Evolutionary conservation across 768 basidiomycete genomes (phyloP), one percentile per base, ranked within the genome.

Genomic region (Melanogaster broomeanus): DNA sequence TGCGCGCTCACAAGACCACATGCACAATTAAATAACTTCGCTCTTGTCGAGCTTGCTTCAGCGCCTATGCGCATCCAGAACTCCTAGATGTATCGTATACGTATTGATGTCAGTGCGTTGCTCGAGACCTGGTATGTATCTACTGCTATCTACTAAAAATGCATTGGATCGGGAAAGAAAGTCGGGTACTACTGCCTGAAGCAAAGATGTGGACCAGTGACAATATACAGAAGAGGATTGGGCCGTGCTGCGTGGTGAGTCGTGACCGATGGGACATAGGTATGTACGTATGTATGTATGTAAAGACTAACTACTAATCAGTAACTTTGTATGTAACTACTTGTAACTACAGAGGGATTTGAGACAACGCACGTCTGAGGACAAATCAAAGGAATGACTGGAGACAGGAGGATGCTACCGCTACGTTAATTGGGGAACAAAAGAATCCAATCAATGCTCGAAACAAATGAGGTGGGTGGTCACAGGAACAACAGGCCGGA

Each of bases 221-320:
- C 31, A 15, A 44, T 49, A 39, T 57, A 43, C 44, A 47, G 42
- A 33, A 52, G 45, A 43, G 48, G 50, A 43, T n/a, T 18, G 35
- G 35, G 18, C 18, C n/a, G 34, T 35, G n/a, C n/a, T n/a, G n/a
- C 28, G 28, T 3, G 31, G 25, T 27, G 25, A n/a, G 31, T 30
- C 30, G 30, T 30, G 31, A 31, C 31, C 3, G 48, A 30, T 25
- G 12, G 19, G 34, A 4, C 16, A 12, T 40, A 52, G 54, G 54
- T 60, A 60, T 55, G 49, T 52, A 55, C 21, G 53, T 55, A 52
- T 42, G 51, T 45, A 49, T 19, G 48, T 42, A 30, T 33, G 22
- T 40, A 57, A 45, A 42, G 13, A 33, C 48, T 34, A 55, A 64
- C 66, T 74, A 64, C 66, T 74, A 75, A 74, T 82, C 76, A 63